Conservation (phyloP, 768 basidiomycete species). For the Macrolepiota dolichaula region DNA sequence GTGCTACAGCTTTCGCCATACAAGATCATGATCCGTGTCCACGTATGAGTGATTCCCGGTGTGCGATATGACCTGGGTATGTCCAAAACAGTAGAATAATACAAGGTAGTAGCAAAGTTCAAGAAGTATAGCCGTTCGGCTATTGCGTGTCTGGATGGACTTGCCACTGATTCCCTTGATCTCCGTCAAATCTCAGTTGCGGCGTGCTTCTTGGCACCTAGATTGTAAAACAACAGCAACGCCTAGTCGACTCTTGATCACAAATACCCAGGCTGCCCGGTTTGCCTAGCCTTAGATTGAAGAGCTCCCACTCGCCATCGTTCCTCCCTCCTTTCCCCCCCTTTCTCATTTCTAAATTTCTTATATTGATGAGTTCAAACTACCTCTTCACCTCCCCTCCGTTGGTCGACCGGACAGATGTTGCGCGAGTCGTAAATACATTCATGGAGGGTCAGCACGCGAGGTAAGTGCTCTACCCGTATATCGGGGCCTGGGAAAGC, state of each 20-base stretch:
- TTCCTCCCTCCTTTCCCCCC: too few species aligned
- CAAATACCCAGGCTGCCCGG: not conserved
- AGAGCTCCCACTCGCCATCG: too few species aligned
- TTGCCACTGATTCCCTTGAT: not conserved
- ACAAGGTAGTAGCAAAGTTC: not conserved
- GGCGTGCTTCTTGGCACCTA: not conserved
- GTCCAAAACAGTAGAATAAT: not conserved
- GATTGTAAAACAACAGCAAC: not conserved
- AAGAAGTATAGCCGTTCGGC: not conserved
- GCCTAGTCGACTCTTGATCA: not conserved
- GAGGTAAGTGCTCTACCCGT: not conserved
- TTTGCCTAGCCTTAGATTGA: not conserved
- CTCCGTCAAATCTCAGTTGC: not conserved
- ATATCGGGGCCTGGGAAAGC: not conserved
- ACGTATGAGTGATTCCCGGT: too few species aligned
- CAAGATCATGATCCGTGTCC: too few species aligned
- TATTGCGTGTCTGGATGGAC: not conserved
- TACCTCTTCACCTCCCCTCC: not conserved
- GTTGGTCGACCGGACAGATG: not conserved
- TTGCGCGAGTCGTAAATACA: not conserved
- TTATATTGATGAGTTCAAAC: too few species aligned
- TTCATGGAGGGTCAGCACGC: conserved; percentile 1
- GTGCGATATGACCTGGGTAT: too few species aligned
- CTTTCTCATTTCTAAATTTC: too few species aligned
- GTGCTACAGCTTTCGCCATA: too few species aligned